phyloP scores from a whole-genome alignment of 1,284 basidiomycete species.

The Filobasidium uniguttulatum region DNA sequence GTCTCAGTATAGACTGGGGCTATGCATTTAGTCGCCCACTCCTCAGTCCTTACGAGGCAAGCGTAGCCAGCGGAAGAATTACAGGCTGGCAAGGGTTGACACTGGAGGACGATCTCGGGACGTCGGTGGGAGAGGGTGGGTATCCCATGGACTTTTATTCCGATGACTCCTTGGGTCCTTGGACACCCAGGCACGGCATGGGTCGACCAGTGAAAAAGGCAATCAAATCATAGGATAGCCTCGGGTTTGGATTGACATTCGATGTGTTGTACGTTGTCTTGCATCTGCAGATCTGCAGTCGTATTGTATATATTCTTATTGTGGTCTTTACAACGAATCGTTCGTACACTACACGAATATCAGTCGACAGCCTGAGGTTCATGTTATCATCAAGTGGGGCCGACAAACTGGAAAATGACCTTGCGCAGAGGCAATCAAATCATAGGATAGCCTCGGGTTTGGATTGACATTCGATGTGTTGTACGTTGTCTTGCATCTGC shows the following conservation, averaged over 20 bases:
- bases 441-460: too few relatives aligned
- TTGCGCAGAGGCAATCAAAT: too few relatives aligned
- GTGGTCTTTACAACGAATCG: too few relatives aligned
- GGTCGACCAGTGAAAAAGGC: constrained; percentile 13
- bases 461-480: too few relatives aligned
- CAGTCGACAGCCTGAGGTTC: too few relatives aligned
- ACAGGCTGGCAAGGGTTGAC: constrained; percentile 36
- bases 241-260: too few relatives aligned
- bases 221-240: too few relatives aligned
- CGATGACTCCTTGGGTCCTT: constrained; percentile 30
- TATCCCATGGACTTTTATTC: constrained; percentile 99
- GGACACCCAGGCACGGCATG: constrained; percentile 33
- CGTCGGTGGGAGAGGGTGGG: constrained; percentile 19
- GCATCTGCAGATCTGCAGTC: too few relatives aligned
- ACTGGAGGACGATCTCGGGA: constrained; percentile 25
- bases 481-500: too few relatives aligned
- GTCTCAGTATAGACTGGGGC: constrained; percentile 96
- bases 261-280: too few relatives aligned
- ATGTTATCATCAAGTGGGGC: constrained; percentile 47
- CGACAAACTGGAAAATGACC: constrained; percentile 82
- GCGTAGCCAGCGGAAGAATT: constrained; percentile 64
- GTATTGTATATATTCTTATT: too few relatives aligned
- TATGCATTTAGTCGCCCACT: constrained; percentile 84
- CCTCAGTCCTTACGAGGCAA: constrained; percentile 86
- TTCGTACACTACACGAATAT: too few relatives aligned